Conservation (phyloP, 1,139 yeast genomes). For the Hyphopichia khmerensis region DNA sequence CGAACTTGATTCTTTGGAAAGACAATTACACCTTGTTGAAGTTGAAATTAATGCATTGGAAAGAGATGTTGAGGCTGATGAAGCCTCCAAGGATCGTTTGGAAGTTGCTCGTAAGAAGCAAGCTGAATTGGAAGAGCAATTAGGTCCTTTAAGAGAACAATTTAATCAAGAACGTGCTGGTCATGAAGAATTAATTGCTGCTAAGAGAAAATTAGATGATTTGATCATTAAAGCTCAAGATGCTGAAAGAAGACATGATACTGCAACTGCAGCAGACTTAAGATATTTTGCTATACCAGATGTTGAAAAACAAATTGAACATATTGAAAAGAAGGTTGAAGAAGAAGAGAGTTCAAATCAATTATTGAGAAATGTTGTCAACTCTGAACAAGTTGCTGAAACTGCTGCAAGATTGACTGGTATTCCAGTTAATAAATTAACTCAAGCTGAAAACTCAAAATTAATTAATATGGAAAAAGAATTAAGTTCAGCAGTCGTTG, state of each 20-base stretch:
- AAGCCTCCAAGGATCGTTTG: conserved; percentile 82
- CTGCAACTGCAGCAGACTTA: conserved; percentile 92
- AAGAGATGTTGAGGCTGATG: conserved; percentile 91
- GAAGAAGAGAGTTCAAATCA: conserved; percentile 69
- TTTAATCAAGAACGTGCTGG: conserved; percentile 88
- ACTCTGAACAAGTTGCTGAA: conserved; percentile 90
- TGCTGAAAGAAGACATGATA: conserved; percentile 96
- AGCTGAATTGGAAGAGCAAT: conserved; percentile 81
- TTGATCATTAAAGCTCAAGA: conserved; percentile 89
- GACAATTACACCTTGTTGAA: conserved; percentile 85
- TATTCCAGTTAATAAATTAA: conserved; percentile 94
- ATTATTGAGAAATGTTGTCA: conserved; percentile 84
- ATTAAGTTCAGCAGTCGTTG: conserved; percentile 81
- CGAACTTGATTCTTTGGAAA: conserved; percentile 88
- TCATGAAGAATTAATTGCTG: conserved; percentile 83
- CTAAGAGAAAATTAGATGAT: conserved; percentile 89
- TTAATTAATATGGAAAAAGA: conserved; percentile 93
- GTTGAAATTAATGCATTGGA: conserved; percentile 97
- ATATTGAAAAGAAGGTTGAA: conserved; percentile 71
- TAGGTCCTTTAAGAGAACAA: conserved; percentile 82
- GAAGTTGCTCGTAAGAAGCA: conserved; percentile 72
- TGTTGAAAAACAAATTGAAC: conserved; percentile 69
- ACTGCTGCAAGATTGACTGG: conserved; percentile 98
- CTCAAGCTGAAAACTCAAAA: conserved; percentile 93
- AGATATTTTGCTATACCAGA: conserved; percentile 97